Base-by-base conservation (phyloP, 352 stramenopile genomes). In the Pythium angustatum region DNA sequence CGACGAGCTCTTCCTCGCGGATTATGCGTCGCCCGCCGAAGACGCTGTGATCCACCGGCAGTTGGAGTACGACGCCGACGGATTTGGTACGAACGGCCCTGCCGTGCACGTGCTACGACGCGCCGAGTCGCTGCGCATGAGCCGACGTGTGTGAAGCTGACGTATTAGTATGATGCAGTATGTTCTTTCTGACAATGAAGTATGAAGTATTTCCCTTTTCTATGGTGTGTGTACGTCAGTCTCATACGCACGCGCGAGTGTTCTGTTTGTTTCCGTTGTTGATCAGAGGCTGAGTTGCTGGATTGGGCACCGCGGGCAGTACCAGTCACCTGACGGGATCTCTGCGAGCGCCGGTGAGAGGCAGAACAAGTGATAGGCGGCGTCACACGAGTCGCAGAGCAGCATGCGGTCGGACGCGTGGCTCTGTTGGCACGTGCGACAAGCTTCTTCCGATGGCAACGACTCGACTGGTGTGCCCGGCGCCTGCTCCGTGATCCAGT, bases 381-480 rank as follows among this genome's bases (percentile, higher is more conserved):
- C 87, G 63, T 96, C 87, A 53, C 87, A 96, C 56, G 82, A 93
- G 63, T 94, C 85, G 47, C 87, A 96, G 21, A 94, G 65, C 47
- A 94, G 63, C 83, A 94, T 93, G 41, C 71, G 85, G 58, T 94
- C 83, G 24, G 80, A 79, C 12, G 76, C 76, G 33, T 91, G 79
- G 57, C 83, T 83, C 58, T 90, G 69, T 3, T 66, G 53, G 41
- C 87, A 96, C 31, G 78, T 72, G 34, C 81, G 80, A 40, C 87
- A 95, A 41, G 82, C 75, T 51, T 93, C 85, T 56, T 93, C 85
- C 5, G 75, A 83, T 14, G 77, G 70, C n/a, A 93, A 64, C 52
- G 84, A 63, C 10, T 54, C 54, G 26, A 87, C 69, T 1, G 74
- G 77, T 0, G 83, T 95, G 31, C 84, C 76, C 2, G 75, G 68